Percentiles rank a stretch among this genome's conserved stretches.
These are phyloP conservation scores for Solanum etuberosum DNA, from an alignment of 257 asterid genomes.

Conservation along the genomic window DNA sequence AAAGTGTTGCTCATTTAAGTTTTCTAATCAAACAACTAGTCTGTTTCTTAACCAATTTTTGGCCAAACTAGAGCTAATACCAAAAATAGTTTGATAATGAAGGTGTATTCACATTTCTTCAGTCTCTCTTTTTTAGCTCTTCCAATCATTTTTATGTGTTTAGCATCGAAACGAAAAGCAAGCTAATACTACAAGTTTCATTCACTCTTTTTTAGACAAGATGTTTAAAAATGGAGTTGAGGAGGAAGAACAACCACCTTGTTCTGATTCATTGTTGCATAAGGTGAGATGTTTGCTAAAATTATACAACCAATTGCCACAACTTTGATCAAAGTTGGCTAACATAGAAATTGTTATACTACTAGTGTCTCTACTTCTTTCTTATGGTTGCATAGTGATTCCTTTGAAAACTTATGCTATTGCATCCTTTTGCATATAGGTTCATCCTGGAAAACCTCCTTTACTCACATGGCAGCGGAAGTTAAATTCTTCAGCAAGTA, in stretches of 20 bases:
- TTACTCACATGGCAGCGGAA: slow-evolving; percentile 68
- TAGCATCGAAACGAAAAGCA: background rate
- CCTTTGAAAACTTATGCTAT: background rate
- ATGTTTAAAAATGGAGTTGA: background rate
- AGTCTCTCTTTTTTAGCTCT: background rate
- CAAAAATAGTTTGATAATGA: background rate
- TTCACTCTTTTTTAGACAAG: background rate
- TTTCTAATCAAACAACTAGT: background rate
- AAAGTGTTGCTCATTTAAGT: background rate
- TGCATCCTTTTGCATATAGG: background rate
- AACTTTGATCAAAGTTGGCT: background rate
- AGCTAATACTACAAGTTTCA: background rate
- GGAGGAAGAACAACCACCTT: background rate
- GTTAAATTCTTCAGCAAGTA: slow-evolving; percentile 31
- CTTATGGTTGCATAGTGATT: background rate
- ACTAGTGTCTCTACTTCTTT: background rate
- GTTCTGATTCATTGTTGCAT: background rate
- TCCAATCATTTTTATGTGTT: background rate
- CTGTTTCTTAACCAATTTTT: background rate
- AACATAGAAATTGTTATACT: background rate
- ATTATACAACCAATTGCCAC: background rate
- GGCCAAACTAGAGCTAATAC: background rate
- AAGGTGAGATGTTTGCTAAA: background rate
- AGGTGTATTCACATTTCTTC: background rate
- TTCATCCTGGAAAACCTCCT: slow-evolving; percentile 60